phyloP scores from a whole-genome alignment of 1,284 basidiomycete genomes.

The Tilletia walkeri region DNA sequence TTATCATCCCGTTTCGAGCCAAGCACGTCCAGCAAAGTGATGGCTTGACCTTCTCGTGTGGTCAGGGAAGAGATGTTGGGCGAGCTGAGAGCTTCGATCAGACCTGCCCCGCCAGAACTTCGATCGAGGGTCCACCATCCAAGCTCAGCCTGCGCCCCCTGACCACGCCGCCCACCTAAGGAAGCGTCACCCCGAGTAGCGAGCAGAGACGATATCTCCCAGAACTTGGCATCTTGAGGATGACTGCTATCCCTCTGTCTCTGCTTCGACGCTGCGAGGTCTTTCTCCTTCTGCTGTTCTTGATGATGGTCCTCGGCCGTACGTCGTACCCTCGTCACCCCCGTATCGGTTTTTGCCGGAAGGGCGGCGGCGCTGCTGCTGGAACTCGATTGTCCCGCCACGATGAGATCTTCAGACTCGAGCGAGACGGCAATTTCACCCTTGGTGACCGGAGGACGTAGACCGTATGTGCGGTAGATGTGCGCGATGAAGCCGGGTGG shows the following conservation, averaged over 20 bases:
- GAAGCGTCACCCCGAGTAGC: conserved; percentile 2
- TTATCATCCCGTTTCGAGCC: background rate
- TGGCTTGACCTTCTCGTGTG: background rate
- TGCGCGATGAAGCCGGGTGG: conserved; percentile 32
- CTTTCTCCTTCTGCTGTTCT: background rate
- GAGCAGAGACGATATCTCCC: conserved; percentile 8
- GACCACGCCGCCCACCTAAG: background rate
- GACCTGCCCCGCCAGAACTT: background rate
- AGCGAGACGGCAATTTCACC: conserved; percentile 18
- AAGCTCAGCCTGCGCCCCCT: background rate
- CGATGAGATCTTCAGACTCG: conserved; percentile 26
- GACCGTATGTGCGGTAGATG: conserved; percentile 36
- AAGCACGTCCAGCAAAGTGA: background rate
- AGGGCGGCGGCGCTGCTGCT: background rate
- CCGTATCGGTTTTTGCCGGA: background rate
- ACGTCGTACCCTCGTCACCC: background rate
- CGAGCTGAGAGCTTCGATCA: conserved; percentile 9
- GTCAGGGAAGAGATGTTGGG: background rate
- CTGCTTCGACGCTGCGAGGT: background rate
- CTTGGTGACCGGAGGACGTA: conserved; percentile 33
- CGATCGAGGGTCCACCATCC: conserved; percentile 12
- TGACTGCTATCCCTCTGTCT: background rate
- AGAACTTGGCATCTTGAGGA: conserved; percentile 13
- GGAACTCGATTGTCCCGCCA: conserved; percentile 2
- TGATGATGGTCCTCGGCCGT: conserved; percentile 13